Base-by-base conservation (phyloP, 2,329 filamentous ascomycete species). In the Fusarium denticulatum region DNA sequence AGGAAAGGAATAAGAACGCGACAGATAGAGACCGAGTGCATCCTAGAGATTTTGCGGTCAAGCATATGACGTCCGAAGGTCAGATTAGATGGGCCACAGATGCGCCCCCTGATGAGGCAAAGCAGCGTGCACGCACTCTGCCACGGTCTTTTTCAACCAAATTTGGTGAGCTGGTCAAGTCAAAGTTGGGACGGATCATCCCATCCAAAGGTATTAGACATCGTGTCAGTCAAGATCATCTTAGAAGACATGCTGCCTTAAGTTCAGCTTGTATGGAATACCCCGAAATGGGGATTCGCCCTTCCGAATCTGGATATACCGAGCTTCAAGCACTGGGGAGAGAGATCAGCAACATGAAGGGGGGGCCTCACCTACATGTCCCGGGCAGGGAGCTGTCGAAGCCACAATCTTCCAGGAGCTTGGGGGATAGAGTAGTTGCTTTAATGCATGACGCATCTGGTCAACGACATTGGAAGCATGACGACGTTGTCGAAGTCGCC, bases 31-130 rank as follows among this genome's bases (percentile, higher is more conserved):
- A 83, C 42, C 60, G 64, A 2, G 73, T 82, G n/a, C 74, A 60
- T 6, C 49, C 74, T 1, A 75, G 72, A 52, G 81, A 82, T 40
- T 82, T 82, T 55, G 80, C 80, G 3, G 60, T 77, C 24, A 73
- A 68, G 15, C 39, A 72, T 39, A 60, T 73, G 24, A 69, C 70
- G 14, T 63, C 70, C 14, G 70, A 74, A 20, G 74, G 74, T 3
- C 66, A 72, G 15, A 62, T 77, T 22, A 49, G 39, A 18, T 81
- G 79, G 80, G 47, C 74, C 14, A 81, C 80, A 14, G 78, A 81
- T 60, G 72, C 67, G 42, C 32, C 36, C 28, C 30, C 56, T 16
- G n/a, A 36, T n/a, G 52, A 66, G n/a, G 52, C 45, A 30, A 47
- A 55, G 26, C 45, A 47, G 14, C 47, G 57, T 22, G 40, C 63